These are phyloP conservation scores for Tritrichomonas musculus DNA, from an alignment of 208 protist genomes.

Conservation along the genomic window DNA sequence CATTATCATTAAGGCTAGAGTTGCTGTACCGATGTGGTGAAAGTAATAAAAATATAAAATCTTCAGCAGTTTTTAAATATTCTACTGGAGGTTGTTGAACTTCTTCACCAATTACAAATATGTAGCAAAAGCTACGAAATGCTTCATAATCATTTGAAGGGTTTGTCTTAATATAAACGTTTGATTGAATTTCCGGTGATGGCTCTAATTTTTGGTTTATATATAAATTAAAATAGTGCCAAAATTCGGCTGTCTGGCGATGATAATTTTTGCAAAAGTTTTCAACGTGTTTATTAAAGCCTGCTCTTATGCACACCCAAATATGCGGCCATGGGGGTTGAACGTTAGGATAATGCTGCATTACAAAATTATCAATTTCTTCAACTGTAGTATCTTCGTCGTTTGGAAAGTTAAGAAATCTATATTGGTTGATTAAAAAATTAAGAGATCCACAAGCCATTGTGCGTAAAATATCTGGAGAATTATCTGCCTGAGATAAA, in stretches of 20 bases:
- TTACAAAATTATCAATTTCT: neutral
- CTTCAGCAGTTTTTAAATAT: neutral
- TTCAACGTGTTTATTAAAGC: neutral
- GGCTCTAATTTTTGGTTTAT: neutral
- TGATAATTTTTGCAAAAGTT: neutral
- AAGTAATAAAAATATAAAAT: neutral
- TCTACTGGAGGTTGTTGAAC: neutral
- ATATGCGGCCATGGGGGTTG: conserved; percentile 13
- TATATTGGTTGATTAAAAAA: neutral
- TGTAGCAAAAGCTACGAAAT: neutral
- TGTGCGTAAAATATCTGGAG: neutral
- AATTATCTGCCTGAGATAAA: neutral
- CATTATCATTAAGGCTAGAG: neutral
- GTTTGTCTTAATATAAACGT: neutral
- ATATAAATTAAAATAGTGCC: neutral
- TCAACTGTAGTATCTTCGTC: neutral
- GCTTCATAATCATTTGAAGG: neutral
- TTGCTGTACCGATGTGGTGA: neutral
- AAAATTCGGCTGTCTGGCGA: neutral
- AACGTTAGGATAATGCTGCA: neutral
- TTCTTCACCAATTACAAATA: neutral
- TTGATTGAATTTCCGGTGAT: neutral
- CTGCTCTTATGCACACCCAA: neutral
- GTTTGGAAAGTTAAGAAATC: neutral
- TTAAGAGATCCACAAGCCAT: neutral